Conservation (phyloP, 306 rosid species). For the Vigna reflexopilosa region DNA sequence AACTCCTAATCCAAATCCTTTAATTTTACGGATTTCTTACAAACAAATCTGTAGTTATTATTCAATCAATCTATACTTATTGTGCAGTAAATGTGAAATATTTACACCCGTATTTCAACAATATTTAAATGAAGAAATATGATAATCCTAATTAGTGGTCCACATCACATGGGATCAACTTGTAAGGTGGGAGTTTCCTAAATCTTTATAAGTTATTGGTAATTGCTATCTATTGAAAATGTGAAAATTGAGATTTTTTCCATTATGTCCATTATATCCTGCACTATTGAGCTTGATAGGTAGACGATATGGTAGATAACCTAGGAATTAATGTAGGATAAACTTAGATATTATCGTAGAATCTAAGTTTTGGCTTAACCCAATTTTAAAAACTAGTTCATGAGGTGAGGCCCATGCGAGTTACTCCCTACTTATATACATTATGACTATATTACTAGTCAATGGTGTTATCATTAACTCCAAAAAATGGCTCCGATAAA, state of each 20-base stretch:
- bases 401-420: not conserved
- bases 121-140: too few relatives aligned
- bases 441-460: not conserved
- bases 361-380: not conserved
- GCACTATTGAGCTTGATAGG: not conserved
- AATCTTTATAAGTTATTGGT: not conserved
- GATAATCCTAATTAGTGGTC: too few relatives aligned
- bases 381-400: not conserved
- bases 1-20: too few relatives aligned
- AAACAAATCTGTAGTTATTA: too few relatives aligned
- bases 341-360: not conserved
- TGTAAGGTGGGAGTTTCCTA: not conserved
- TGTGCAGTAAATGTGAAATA: too few relatives aligned
- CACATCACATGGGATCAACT: not conserved
- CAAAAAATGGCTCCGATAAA: not conserved
- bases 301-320: not conserved
- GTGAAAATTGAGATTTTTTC: not conserved
- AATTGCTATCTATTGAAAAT: not conserved
- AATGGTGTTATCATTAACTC: not conserved
- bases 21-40: too few relatives aligned
- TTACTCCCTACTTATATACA: too few relatives aligned
- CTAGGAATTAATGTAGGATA: not conserved
- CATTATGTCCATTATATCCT: not conserved
- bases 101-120: too few relatives aligned
- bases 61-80: too few relatives aligned